Percentiles rank a stretch among this genome's conserved stretches.
Conservation (phyloP, 805 yeast species). For the Hagleromyces aurorensis region DNA sequence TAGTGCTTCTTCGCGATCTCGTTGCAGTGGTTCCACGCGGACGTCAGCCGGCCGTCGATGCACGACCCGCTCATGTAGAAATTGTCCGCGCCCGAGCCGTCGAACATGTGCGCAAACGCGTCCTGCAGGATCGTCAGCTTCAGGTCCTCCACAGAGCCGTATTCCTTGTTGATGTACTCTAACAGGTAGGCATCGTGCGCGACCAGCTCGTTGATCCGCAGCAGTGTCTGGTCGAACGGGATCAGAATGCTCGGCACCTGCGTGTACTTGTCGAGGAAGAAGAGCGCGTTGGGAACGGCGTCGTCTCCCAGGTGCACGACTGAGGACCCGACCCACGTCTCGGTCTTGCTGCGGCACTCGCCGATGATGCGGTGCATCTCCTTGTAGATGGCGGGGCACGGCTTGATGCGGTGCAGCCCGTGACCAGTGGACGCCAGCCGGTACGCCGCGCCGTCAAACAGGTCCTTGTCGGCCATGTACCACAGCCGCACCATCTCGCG, state of each 20-base stretch:
- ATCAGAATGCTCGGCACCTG: slow-evolving; percentile 73
- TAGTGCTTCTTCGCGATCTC: slow-evolving; percentile 60
- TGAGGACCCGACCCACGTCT: slow-evolving; percentile 72
- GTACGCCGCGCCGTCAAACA: slow-evolving; percentile 48
- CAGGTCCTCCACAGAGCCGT: slow-evolving; percentile 46
- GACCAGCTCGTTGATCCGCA: slow-evolving; percentile 44
- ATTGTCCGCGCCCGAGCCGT: slow-evolving; percentile 79
- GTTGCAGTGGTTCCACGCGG: slow-evolving; percentile 81
- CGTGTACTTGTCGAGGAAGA: slow-evolving; percentile 69
- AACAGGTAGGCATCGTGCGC: slow-evolving; percentile 41
- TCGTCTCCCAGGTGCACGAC: slow-evolving; percentile 78
- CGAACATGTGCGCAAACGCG: slow-evolving; percentile 43
- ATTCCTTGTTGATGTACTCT: slow-evolving; percentile 50
- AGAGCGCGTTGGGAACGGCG: slow-evolving; percentile 76
- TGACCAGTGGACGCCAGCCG: slow-evolving; percentile 68
- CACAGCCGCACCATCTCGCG: slow-evolving; percentile 70
- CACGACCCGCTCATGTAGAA: slow-evolving; percentile 80
- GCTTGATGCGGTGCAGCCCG: slow-evolving; percentile 68
- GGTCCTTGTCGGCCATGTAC: slow-evolving; percentile 69
- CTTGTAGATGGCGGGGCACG: slow-evolving; percentile 61
- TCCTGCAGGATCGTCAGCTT: slow-evolving; percentile 38
- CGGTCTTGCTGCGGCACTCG: slow-evolving; percentile 56
- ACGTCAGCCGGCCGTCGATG: slow-evolving; percentile 73
- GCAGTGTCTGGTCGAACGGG: slow-evolving; percentile 57
- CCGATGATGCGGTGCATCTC: slow-evolving; percentile 62